Evolutionary conservation across 2,329 filamentous ascomycete genomes (phyloP), one percentile per base, ranked within the genome.

Genomic region (Fusarium camptoceras): DNA sequence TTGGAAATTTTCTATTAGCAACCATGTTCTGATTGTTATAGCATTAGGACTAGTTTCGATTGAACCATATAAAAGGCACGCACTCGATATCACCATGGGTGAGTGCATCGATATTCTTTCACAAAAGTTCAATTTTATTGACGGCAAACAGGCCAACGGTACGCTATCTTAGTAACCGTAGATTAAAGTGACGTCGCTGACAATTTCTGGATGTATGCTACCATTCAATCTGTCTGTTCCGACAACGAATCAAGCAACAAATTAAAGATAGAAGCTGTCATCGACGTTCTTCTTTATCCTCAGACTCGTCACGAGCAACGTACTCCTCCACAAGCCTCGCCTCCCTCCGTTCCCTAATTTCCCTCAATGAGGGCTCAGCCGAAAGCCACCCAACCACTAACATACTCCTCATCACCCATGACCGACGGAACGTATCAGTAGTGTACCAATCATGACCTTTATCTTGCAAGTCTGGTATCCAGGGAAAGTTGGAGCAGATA

Each of bases 11-110:
- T 81, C 79, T 39, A 86, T 88, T 59, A 86, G 88, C 75, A 83
- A 85, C 53, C 89, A 91, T 75, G 83, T 74, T 1, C 75, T 91
- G 70, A 85, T 81, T 0, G 87, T 91, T 39, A 88, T 91, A 39
- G 81, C 83, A 1, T 79, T 78, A n/a, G 89, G 89, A 62, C 78
- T 90, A 6, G 85, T 90, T 0, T 86, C 88, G 3, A 82, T 91
- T 25, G 71, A 81, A 24, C 88, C 88, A 0, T 91, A 85, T 64
- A 77, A 78, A 1, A 84, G 87, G 1, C 79, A 81, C 0, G 54
- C 83, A 9, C 6, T 73, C 1, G 28, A 67, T 16, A 16, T 73
- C 1, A 58, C 47, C 14, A 73, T 73, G 65, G 68, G 64, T 73
- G 18, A 30, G 61, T 39, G 2, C n/a, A 8, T 12, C 4, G 1